Percentiles rank a stretch among this genome's conserved stretches.
These are phyloP conservation scores for Phytomonas francai DNA, from an alignment of 208 protist species.

Conservation along the genomic window DNA sequence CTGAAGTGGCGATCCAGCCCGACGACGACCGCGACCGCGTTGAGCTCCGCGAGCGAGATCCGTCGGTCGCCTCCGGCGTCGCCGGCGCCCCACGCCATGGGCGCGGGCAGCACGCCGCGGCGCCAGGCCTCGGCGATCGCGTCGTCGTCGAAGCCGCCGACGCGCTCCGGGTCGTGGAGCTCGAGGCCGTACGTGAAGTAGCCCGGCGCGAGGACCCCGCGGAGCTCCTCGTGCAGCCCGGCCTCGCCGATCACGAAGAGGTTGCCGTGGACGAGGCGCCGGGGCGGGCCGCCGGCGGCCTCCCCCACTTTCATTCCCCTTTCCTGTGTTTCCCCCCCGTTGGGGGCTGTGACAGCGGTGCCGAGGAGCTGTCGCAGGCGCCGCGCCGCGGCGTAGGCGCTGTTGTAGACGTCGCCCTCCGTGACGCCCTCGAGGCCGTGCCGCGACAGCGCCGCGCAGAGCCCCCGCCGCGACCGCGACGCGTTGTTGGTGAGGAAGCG, in stretches of 20 bases:
- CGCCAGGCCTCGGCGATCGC: conserved; percentile 25
- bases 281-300: not conserved
- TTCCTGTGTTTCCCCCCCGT: not conserved
- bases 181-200: conserved; percentile 68
- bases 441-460: conserved; percentile 23
- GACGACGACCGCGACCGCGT: conserved; percentile 44
- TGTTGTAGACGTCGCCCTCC: conserved; percentile 53
- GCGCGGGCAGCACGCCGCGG: conserved; percentile 27
- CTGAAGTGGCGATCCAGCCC: conserved; percentile 66
- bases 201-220: conserved; percentile 41
- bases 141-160: conserved; percentile 28
- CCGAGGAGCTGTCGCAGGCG: conserved; percentile 30
- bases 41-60: conserved; percentile 52
- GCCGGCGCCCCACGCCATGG: not conserved
- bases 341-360: not conserved
- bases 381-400: conserved; percentile 52
- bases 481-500: conserved; percentile 77
- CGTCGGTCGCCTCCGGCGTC: conserved; percentile 3
- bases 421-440: conserved; percentile 39
- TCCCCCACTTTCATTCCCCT: conserved; percentile 4
- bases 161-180: conserved; percentile 37
- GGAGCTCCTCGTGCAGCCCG: conserved; percentile 66
- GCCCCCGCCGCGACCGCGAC: conserved; percentile 29
- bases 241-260: conserved; percentile 62
- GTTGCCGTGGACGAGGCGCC: conserved; percentile 41